Conservation (phyloP, 2,329 filamentous ascomycete genomes). For the Cladosporium oxysporum region DNA sequence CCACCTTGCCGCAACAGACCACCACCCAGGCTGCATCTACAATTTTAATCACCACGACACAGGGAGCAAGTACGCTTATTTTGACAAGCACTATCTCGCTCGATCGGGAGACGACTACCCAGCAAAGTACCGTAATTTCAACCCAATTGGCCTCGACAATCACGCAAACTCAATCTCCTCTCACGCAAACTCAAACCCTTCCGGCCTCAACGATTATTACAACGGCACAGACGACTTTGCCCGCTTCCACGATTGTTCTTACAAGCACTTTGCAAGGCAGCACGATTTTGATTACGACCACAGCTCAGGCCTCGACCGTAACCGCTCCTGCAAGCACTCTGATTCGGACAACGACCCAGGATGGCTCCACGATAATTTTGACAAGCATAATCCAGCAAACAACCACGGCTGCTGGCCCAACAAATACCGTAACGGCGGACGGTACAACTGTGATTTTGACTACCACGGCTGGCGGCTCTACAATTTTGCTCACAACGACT, state of each 20-base stretch:
- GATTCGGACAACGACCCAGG: background rate
- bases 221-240: background rate
- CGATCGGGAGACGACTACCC: background rate
- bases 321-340: background rate
- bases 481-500: background rate
- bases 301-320: background rate
- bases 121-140: background rate
- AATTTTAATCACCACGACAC: background rate
- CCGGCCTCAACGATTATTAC: background rate
- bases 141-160: background rate
- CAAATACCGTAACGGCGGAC: slow-evolving; percentile 1
- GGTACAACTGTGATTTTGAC: slow-evolving; percentile 4
- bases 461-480: slow-evolving; percentile 1
- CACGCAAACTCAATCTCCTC: background rate
- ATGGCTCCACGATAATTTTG: background rate
- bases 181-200: background rate
- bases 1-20: background rate
- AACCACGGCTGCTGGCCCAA: background rate
- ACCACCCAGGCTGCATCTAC: slow-evolving; percentile 8
- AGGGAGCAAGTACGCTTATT: background rate
- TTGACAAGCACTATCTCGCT: background rate
- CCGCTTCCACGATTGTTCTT: background rate
- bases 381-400: background rate
- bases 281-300: background rate
- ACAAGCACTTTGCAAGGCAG: background rate